phyloP scores from a whole-genome alignment of 192 early-diverging fungal species.

The Blastocladiella britannica region DNA sequence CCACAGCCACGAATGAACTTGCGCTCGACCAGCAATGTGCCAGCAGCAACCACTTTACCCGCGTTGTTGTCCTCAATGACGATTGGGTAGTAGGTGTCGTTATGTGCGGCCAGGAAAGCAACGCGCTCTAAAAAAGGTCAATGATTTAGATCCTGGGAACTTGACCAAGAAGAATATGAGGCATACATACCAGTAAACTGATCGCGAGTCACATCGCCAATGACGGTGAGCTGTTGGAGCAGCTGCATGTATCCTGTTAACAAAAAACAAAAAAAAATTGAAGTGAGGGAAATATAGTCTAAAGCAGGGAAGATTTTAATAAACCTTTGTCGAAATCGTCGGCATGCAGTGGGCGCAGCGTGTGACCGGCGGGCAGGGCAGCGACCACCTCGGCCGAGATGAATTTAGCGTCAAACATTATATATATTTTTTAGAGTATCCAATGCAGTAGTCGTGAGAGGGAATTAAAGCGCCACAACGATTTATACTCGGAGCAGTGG shows the following conservation, averaged over 20 bases:
- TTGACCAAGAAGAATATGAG: not conserved
- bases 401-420: too few species aligned
- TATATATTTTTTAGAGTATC: too few species aligned
- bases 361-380: constrained; percentile 40
- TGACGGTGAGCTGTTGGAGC: constrained; percentile 54
- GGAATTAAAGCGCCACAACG: too few species aligned
- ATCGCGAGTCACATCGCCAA: constrained; percentile 47
- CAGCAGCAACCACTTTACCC: constrained; percentile 53
- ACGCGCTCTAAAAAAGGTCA: constrained; percentile 34
- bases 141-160: not conserved
- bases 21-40: constrained; percentile 70
- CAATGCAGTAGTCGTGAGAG: too few species aligned
- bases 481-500: too few species aligned
- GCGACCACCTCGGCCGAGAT: constrained; percentile 30
- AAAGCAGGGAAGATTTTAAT: constrained; percentile 10
- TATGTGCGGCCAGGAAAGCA: constrained; percentile 47
- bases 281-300: not conserved
- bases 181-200: constrained; percentile 32
- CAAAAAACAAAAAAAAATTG: not conserved
- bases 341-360: constrained; percentile 49
- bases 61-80: constrained; percentile 61
- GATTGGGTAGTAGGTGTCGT: constrained; percentile 48
- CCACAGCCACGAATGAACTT: constrained; percentile 72
- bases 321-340: constrained; percentile 66
- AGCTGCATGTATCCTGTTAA: constrained; percentile 20